Evolutionary conservation across 768 basidiomycete species (phyloP).

Genomic region (Tephrocybe sp.): DNA sequence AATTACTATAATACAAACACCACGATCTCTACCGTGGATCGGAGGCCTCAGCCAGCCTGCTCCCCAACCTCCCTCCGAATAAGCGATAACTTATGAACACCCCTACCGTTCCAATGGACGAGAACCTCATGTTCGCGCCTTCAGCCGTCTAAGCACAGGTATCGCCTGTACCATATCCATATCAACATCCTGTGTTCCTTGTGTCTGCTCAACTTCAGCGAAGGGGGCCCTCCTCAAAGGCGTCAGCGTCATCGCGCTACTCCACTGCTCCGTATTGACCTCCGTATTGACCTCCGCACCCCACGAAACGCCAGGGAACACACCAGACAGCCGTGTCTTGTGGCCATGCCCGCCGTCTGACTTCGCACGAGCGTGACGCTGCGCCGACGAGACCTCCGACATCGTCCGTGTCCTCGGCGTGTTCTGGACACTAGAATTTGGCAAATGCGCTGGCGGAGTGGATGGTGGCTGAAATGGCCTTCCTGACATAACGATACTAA

Average conservation of each 20-base stretch:
- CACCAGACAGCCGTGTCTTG: background rate
- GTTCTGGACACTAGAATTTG: background rate
- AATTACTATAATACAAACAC: too few species aligned
- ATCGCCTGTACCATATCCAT: slow-evolving; percentile 7
- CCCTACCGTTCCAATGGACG: too few species aligned
- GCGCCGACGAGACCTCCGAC: slow-evolving; percentile 5
- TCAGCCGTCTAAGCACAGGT: too few species aligned
- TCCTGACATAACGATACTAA: slow-evolving; percentile 8
- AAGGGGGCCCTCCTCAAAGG: slow-evolving; percentile 12
- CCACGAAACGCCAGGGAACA: background rate
- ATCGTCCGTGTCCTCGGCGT: background rate
- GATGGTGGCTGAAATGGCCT: slow-evolving; percentile 1
- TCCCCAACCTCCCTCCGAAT: too few species aligned
- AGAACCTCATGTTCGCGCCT: too few species aligned
- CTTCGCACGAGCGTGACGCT: background rate
- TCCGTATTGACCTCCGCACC: background rate
- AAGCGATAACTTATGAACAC: too few species aligned
- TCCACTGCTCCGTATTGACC: slow-evolving; percentile 7
- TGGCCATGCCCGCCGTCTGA: background rate
- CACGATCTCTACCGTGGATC: too few species aligned
- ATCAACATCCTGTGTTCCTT: slow-evolving; percentile 1
- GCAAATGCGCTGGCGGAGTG: background rate
- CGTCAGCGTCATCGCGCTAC: background rate
- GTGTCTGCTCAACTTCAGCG: background rate
- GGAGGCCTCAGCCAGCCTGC: too few species aligned